Evolutionary conservation across 2,329 filamentous ascomycete genomes (phyloP).

Genomic region (Podosphaera leucotricha): DNA sequence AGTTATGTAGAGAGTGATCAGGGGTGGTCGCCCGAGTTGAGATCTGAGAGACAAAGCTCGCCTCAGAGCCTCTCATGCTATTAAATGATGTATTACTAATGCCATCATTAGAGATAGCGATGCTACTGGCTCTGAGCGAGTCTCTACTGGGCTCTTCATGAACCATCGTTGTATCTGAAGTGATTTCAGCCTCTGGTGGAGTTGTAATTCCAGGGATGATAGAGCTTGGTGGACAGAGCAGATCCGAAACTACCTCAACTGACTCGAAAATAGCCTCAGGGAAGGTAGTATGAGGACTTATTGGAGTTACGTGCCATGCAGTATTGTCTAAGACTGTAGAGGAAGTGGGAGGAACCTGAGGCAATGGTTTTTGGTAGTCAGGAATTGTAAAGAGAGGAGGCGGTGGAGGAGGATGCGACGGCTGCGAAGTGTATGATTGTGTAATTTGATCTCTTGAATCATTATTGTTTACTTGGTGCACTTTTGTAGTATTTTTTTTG

Average conservation of each 20-base stretch:
- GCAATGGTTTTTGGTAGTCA: slow-evolving; percentile 41
- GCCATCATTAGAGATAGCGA: slow-evolving; percentile 52
- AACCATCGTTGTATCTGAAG: slow-evolving; percentile 21
- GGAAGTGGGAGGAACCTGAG: slow-evolving; percentile 29
- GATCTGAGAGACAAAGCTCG: slow-evolving; percentile 54
- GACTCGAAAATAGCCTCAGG: not conserved
- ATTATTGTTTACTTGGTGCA: slow-evolving; percentile 15
- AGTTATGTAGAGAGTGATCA: slow-evolving; percentile 23
- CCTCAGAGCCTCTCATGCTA: slow-evolving; percentile 50
- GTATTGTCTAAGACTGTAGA: slow-evolving; percentile 11
- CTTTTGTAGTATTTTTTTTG: not conserved
- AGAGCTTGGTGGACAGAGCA: slow-evolving; percentile 31
- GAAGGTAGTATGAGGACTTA: not conserved
- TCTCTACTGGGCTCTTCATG: slow-evolving; percentile 27
- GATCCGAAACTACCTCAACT: slow-evolving; percentile 13
- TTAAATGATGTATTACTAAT: slow-evolving; percentile 60
- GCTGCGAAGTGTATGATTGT: not conserved
- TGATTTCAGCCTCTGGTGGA: slow-evolving; percentile 24
- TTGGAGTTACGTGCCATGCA: not conserved
- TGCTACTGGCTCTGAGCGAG: slow-evolving; percentile 39
- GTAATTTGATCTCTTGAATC: slow-evolving; percentile 10
- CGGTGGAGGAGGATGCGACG: slow-evolving; percentile 15
- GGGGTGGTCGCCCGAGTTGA: slow-evolving; percentile 80
- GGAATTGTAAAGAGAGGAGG: slow-evolving; percentile 23
- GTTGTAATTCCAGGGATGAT: slow-evolving; percentile 29